Base-by-base conservation (phyloP, 2,329 filamentous ascomycete species). In the Lecanicillium sp. region DNA sequence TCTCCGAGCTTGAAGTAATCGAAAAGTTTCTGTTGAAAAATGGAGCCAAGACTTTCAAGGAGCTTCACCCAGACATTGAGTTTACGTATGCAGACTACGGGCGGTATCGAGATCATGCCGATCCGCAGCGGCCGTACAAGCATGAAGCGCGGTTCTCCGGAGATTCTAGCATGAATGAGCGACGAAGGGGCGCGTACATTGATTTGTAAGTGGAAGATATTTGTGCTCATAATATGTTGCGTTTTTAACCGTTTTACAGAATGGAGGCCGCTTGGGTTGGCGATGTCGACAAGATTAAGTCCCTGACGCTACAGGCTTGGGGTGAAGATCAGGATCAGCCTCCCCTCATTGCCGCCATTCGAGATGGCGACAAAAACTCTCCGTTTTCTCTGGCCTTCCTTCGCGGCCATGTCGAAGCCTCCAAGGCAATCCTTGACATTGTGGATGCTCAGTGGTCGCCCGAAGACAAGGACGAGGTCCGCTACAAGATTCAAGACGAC, bases 251-350 rank as follows among this genome's bases (percentile, higher is more conserved):
- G 18, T 36, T 3, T 14, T 15, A 44, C 49, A 48, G 74, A 7
- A 84, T 85, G 54, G 78, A 90, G 52, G 84, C 84, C 27, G 77
- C 77, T 4, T 92, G 84, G 84, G 50, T 50, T 4, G 82, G 81
- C n/a, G 75, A 92, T 47, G 46, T 83, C 1, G 65, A 75, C 2
- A 76, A 65, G 3, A 76, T 90, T 57, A 85, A 84, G 51, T 57
- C 61, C 12, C 62, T 85, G 28, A 84, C 81, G 2, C 60, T 85
- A 15, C 61, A 67, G 10, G 60, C 72, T 2, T 84, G 79, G 74
- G 69, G 73, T 11, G 53, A 64, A 4, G 61, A 71, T 5, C 60
- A 69, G 5, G 59, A 71, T 4, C 66, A 79, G 37, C 60, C 69
- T 0, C 82, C 84, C 1, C 64, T 92, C 30, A 70, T 78, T 46